phyloP scores from a whole-genome alignment of 2,329 filamentous ascomycete genomes.

The Pyrenophora seminiperda region DNA sequence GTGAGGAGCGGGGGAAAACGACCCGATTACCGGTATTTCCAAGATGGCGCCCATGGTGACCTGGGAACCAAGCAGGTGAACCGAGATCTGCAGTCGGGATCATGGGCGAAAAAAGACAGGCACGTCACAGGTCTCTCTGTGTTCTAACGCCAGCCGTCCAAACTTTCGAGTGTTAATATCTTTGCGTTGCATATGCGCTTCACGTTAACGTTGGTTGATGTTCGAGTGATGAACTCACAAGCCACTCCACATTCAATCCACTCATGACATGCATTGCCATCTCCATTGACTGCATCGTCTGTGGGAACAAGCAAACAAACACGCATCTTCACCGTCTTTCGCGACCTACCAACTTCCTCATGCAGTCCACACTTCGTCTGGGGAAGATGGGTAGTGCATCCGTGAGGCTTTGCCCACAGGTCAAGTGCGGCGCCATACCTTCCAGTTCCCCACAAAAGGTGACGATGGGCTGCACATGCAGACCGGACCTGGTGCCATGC shows the following conservation, averaged over 20 bases:
- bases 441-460: conserved; percentile 43
- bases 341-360: conserved; percentile 27
- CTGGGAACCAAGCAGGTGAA: conserved; percentile 22
- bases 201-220: neutral
- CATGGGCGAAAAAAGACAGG: conserved; percentile 14
- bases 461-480: conserved; percentile 37
- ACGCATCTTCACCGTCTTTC: conserved; percentile 26
- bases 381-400: conserved; percentile 38
- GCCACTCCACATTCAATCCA: conserved; percentile 4
- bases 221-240: conserved; percentile 20
- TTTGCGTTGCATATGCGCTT: conserved; percentile 12
- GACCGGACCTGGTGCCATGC: conserved; percentile 29
- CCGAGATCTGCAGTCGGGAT: conserved; percentile 25
- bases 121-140: conserved; percentile 7
- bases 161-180: conserved; percentile 17
- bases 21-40: conserved; percentile 17
- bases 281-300: conserved; percentile 10
- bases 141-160: conserved; percentile 6
- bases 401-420: conserved; percentile 30
- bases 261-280: conserved; percentile 18
- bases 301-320: conserved; percentile 28
- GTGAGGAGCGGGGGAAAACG: conserved; percentile 13
- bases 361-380: conserved; percentile 30
- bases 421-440: conserved; percentile 30
- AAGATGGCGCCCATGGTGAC: conserved; percentile 10